A percentile compares a stretch with the other conserved stretches of the same genome.
Conservation (phyloP, 176 grass and related monocot species). For the Urochloa ruziziensis region DNA sequence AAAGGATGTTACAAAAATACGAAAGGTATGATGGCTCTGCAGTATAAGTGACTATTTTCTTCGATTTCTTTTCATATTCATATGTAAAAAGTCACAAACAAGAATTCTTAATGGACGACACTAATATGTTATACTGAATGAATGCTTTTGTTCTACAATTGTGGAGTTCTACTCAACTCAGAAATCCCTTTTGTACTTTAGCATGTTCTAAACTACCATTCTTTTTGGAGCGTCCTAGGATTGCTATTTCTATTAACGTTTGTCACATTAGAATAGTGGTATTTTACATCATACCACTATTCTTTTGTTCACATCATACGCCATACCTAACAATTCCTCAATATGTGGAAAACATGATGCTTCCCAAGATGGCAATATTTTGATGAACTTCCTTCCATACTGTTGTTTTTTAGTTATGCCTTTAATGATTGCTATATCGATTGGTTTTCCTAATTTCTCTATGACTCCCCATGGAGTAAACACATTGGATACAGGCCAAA, state of each 20-base stretch:
- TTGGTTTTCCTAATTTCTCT: not conserved
- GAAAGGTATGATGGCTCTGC: conserved; percentile 49
- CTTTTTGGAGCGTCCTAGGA: conserved; percentile 6
- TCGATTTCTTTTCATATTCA: conserved; percentile 5
- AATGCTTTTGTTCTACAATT: not conserved
- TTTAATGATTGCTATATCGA: not conserved
- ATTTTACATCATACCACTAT: not conserved
- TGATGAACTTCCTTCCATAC: not conserved
- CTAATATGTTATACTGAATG: conserved; percentile 7
- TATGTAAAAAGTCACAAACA: conserved; percentile 5
- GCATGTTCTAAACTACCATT: not conserved
- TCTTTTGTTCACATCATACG: not conserved
- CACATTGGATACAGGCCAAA: not conserved
- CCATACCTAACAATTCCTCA: conserved; percentile 5
- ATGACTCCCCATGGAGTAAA: not conserved
- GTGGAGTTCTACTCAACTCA: conserved; percentile 3
- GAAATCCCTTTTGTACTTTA: not conserved
- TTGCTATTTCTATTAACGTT: not conserved
- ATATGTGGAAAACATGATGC: not conserved
- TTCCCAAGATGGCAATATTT: not conserved
- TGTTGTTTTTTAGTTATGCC: not conserved
- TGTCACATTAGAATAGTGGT: conserved; percentile 9
- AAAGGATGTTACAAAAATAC: conserved; percentile 49
- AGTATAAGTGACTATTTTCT: not conserved
- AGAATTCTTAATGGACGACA: not conserved